phyloP scores from a whole-genome alignment of 805 yeast genomes.

The Candida odintsovae region DNA sequence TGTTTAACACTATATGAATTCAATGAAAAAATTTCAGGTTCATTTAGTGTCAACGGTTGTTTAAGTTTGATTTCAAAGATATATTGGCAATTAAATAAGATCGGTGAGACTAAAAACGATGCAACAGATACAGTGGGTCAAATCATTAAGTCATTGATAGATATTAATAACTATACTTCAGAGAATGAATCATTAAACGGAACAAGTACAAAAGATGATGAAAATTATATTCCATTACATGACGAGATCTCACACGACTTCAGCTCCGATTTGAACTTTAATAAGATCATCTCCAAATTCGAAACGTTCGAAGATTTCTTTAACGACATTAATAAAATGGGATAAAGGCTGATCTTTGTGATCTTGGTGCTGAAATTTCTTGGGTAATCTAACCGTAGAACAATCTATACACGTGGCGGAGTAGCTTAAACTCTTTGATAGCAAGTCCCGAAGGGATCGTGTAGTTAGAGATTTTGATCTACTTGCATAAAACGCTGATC shows the following conservation, averaged over 20 bases:
- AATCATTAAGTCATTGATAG: slow-evolving; percentile 43
- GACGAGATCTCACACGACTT: slow-evolving; percentile 23
- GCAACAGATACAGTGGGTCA: slow-evolving; percentile 56
- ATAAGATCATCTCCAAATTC: slow-evolving; percentile 21
- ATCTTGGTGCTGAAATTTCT: too few relatives aligned
- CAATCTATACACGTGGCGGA: not conserved
- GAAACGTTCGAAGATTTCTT: slow-evolving; percentile 53
- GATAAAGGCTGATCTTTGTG: not conserved
- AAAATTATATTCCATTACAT: slow-evolving; percentile 15
- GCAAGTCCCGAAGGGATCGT: too few relatives aligned
- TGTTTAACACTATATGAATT: slow-evolving; percentile 47
- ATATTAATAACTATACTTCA: slow-evolving; percentile 9
- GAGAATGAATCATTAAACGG: not conserved
- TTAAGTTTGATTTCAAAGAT: slow-evolving; percentile 44
- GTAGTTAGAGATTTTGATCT: too few relatives aligned
- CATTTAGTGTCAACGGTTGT: slow-evolving; percentile 33
- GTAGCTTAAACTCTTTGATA: too few relatives aligned
- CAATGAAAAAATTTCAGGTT: slow-evolving; percentile 31
- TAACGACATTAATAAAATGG: slow-evolving; percentile 31
- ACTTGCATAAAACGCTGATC: too few relatives aligned
- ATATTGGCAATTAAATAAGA: slow-evolving; percentile 53
- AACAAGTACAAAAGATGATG: not conserved
- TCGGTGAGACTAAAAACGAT: slow-evolving; percentile 52
- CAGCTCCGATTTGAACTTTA: slow-evolving; percentile 8
- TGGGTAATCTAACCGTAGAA: too few relatives aligned